Base-by-base conservation (phyloP, 441 rosid genomes). In the Euphorbia corollata region DNA sequence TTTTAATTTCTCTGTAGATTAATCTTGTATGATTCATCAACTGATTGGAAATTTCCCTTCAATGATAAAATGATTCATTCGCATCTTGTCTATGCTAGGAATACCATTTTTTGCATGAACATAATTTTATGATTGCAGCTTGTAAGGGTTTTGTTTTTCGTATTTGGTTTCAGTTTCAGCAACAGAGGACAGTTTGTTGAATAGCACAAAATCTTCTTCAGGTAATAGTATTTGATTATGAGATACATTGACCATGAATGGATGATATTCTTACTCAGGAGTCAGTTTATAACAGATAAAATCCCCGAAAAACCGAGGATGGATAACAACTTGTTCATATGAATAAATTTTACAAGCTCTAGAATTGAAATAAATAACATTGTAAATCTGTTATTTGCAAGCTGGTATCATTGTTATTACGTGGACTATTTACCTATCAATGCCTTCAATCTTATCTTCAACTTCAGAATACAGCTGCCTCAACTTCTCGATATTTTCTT, bases 371-470 rank as follows among this genome's bases (percentile, higher is more conserved):
- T 39, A 66, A 36, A 5, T 27, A 27, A 27, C 32, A 27, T 27
- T 60, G 19, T 47, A 20, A 36, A 54, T 66, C 32, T 27, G 32
- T 27, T 27, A 27, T 27, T 27, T 27, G 32, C 32, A 27, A 1
- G 1, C 32, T 27, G 32, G 32, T 27, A 27, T 27, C 32, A 27
- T 61, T 61, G 22, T 30, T 13, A 8, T 61, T 48, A 19, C 50
- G 65, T 7, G 19, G 55, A 38, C 43, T 38, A 41, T 36, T 36
- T 77, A 89, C 75, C 90, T 71, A 70, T 94, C 98, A 56, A 94
- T 83, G 61, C 99, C 99, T 83, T 94, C 99, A 32, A 94, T 94
- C 87, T 88, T 94, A 87, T 91, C 98, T 77, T 91, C 99, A 1
- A 91, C 94, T 76, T 91, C 92, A 0, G 98, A 91, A 82, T 94